Evolutionary conservation across 202 grass and related monocot species (phyloP), one percentile per base, ranked within the genome.

Genomic region (Setaria viridis): DNA sequence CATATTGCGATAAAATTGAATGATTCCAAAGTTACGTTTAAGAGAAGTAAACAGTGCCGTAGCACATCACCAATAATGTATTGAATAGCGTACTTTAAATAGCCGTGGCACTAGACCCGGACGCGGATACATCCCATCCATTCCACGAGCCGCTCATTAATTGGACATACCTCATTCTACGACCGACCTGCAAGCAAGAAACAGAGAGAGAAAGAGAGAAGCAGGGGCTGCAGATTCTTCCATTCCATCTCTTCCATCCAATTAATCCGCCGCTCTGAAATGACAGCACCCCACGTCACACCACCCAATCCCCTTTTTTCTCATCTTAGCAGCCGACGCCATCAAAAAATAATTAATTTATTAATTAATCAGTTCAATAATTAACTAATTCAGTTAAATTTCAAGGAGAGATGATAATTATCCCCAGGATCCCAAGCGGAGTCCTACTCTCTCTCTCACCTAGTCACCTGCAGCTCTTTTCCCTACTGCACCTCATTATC

Each of bases 231-330:
- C 63, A 69, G 47, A 69, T 80, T 80, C 78, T 68, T 2, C 78
- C 48, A 14, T 16, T 21, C 9, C 33, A 3, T 67, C 35, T 32
- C 45, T 39, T 8, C 11, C 63, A 19, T 21, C 47, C 46, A 67
- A 80, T 80, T 68, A 80, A 80, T 68, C 78, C 63, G 32, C 63
- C 78, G 47, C 16, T 62, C 39, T 77, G 14, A 39, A 62, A 56
- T 77, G 75, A 77, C 39, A 77, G 72, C 51, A 58, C 33, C 62
- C 14, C 62, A 53, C 30, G 30, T 67, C 77, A 67, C 62, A 67
- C 77, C 63, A 55, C 3, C 33, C 78, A 16, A 69, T 55, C 34
- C 48, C 48, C 19, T 6, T 33, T 30, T 10, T 2, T 21, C 62
- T 30, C 76, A 3, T 71, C 68, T 39, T 20, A 30, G 37, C 76